phyloP scores from a whole-genome alignment of 202 grass and related monocot genomes.

The Eragrostis tef region DNA sequence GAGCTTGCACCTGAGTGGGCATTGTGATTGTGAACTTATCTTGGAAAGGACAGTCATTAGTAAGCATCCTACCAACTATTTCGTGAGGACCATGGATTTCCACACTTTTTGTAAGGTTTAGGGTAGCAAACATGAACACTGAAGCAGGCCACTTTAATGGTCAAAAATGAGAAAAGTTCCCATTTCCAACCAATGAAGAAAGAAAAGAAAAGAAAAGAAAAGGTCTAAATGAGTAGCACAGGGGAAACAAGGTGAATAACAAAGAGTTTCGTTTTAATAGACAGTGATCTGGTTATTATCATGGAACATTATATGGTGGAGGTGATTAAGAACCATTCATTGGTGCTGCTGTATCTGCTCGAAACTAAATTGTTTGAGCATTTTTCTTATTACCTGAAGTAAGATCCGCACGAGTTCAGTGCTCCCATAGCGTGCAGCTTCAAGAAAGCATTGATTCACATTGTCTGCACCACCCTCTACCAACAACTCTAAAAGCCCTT shows the following conservation, averaged over 20 bases:
- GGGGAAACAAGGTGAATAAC: background rate
- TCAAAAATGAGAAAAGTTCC: background rate
- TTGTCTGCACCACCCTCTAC: constrained; percentile 98
- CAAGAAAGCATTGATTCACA: constrained; percentile 99
- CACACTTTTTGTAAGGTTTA: constrained; percentile 15
- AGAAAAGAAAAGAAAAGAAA: constrained; percentile 4
- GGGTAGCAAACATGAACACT: constrained; percentile 17
- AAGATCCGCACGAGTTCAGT: constrained; percentile 94
- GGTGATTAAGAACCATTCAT: constrained; percentile 37
- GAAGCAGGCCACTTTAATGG: background rate
- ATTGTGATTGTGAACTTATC: constrained; percentile 1
- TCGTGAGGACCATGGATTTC: background rate
- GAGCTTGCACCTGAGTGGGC: background rate
- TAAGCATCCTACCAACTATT: background rate
- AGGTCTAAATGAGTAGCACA: background rate
- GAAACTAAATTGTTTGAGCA: constrained; percentile 9
- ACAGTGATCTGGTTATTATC: background rate
- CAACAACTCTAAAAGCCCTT: constrained; percentile 85
- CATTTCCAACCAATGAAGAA: background rate
- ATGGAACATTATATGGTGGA: background rate
- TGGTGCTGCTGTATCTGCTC: constrained; percentile 3
- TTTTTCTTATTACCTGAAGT: constrained; percentile 69
- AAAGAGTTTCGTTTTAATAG: background rate
- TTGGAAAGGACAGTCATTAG: background rate
- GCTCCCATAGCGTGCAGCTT: constrained; percentile 95